Evolutionary conservation across 2,329 filamentous ascomycete genomes (phyloP), one percentile per base, ranked within the genome.

Genomic region (Fragosphaeria purpurea): DNA sequence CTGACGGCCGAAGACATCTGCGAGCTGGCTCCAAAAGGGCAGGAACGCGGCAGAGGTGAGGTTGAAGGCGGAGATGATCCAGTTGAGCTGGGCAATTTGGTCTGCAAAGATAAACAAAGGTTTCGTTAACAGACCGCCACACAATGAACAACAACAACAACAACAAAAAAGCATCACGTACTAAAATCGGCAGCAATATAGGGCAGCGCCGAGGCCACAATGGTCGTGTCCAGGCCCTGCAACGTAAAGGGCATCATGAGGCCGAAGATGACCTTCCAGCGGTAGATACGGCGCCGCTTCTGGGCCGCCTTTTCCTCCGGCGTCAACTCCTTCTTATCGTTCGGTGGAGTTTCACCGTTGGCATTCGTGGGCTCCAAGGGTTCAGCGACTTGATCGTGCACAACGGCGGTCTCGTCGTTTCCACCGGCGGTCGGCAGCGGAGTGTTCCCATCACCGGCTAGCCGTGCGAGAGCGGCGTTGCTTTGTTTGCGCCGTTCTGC

Each of bases 31-130:
- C 66, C 80, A 85, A 48, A 77, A 75, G 4, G 82, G 82, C 7
- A 85, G 80, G 56, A 85, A 85, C 1, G 81, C 76, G 1, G 82
- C 81, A 0, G 79, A 78, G 0, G 80, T 82, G 11, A 87, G 68
- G 48, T 81, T 85, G 63, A 85, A 86, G 6, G 80, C 71, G 0
- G 82, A 82, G 13, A 85, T 76, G 59, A 87, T 83, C 80, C 81
- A 85, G 59, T 83, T 85, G 2, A 83, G 69, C 57, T 82, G 75
- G 13, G 75, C 70, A 5, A 79, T 60, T 59, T 79, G 61, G 53
- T 71, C 74, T 75, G 50, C 10, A 73, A 68, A 60, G 74, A 56
- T 72, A 63, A 0, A 22, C 22, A 22, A 22, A 22, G 22, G 22
- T 22, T 22, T 22, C 2, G 22, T 22, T 22, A 22, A 22, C 22